Evolutionary conservation across 2,329 filamentous ascomycete genomes (phyloP), one percentile per base, ranked within the genome.

Genomic region (Pseudocercospora vitis): DNA sequence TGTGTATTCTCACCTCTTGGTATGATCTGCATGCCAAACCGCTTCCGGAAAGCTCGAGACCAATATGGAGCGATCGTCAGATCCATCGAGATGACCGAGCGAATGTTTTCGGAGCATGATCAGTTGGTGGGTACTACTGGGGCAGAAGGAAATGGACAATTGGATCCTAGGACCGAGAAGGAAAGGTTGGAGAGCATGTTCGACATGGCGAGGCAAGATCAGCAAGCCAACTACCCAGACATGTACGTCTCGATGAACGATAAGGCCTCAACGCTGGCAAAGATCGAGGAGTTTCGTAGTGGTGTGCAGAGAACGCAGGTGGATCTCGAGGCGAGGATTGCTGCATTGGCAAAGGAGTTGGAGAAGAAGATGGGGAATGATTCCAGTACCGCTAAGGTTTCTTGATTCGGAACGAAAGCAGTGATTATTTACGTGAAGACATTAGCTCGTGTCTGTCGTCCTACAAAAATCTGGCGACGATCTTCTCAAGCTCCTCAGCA

Each of bases 401-500:
- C n/a, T n/a, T n/a, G n/a, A n/a, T n/a, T n/a, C n/a, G n/a, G n/a
- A n/a, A n/a, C n/a, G n/a, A n/a, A n/a, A n/a, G n/a, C n/a, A n/a
- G n/a, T n/a, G n/a, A n/a, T n/a, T 26, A 44, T 37, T 19, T 18
- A 18, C n/a, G 14, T 18, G 32, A 35, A 1, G 2, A 3, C 33
- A 21, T 32, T 31, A 42, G 5, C 11, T 7, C 11, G 19, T 12
- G 7, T n/a, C 14, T n/a, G 1, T 7, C 8, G 39, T 26, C 26
- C 21, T 56, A 57, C 26, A 58, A 3, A 44, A 42, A 53, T 40
- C 63, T 51, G 21, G 52, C 61, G 3, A 71, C 61, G 33, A 70
- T 50, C 21, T 58, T 60, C 52, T 65, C 62, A 11, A 71, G 28
- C 44, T 68, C 66, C 14, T 48, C 52, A 39, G 66, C 61, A 18